Conservation (phyloP, 306 rosid species). For the Malus fusca region DNA sequence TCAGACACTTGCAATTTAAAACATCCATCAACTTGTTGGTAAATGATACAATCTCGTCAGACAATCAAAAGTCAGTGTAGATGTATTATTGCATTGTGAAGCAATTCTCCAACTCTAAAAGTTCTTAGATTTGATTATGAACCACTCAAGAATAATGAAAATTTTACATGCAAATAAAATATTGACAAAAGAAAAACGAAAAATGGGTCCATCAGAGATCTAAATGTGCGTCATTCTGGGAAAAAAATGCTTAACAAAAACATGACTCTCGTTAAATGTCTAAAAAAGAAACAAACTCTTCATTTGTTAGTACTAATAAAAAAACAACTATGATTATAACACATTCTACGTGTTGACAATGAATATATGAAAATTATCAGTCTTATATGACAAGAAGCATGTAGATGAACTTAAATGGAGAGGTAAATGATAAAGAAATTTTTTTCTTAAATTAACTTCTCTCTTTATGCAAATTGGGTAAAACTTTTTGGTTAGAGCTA, state of each 20-base stretch:
- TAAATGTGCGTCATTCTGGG: neutral
- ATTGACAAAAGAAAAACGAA: too few relatives aligned
- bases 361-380: too few relatives aligned
- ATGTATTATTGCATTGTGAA: neutral
- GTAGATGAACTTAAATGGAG: too few relatives aligned
- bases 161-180: neutral
- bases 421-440: too few relatives aligned
- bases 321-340: too few relatives aligned
- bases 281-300: neutral
- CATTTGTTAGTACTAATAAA: too few relatives aligned
- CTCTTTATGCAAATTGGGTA: neutral
- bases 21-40: constrained; percentile 14
- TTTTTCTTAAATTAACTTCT: neutral
- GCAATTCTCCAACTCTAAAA: neutral
- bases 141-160: neutral
- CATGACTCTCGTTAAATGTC: neutral
- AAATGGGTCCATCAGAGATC: neutral
- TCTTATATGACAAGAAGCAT: too few relatives aligned
- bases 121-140: neutral
- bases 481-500: neutral
- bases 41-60: neutral
- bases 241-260: neutral
- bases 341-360: too few relatives aligned
- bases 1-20: constrained; percentile 48
- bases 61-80: neutral